phyloP scores from a whole-genome alignment of 306 rosid genomes.

The Gastrolobium bilobum region DNA sequence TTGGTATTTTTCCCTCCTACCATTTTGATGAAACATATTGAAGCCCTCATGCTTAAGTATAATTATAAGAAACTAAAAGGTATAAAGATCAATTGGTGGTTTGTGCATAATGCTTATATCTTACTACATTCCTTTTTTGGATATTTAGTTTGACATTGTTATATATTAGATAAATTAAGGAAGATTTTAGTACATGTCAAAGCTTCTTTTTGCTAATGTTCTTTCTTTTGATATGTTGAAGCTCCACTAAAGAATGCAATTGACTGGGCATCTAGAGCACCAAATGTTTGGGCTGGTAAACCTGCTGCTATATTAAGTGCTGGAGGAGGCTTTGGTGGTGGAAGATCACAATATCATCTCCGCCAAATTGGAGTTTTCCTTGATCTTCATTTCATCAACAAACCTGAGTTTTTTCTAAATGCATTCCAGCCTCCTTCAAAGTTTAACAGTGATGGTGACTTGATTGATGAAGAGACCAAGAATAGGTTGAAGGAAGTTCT shows the following conservation, averaged over 20 bases:
- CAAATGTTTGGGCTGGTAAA: slow-evolving; percentile 88
- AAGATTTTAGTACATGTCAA: neutral
- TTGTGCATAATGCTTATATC: neutral
- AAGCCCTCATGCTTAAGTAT: neutral
- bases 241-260: slow-evolving; percentile 56
- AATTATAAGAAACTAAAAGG: neutral
- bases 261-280: slow-evolving; percentile 62
- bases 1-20: neutral
- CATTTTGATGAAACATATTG: no score
- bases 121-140: neutral
- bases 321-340: slow-evolving; percentile 84
- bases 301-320: slow-evolving; percentile 89
- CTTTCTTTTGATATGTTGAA: neutral
- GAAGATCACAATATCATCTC: slow-evolving; percentile 81
- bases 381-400: slow-evolving; percentile 93
- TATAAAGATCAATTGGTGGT: neutral
- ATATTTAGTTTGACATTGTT: neutral
- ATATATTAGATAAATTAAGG: neutral
- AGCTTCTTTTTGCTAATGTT: slow-evolving; percentile 1
- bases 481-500: slow-evolving; percentile 63
- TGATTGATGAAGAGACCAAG: slow-evolving; percentile 67
- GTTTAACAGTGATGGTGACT: slow-evolving; percentile 74
- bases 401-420: slow-evolving; percentile 79
- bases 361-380: slow-evolving; percentile 86
- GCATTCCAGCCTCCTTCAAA: slow-evolving; percentile 78